phyloP scores from a whole-genome alignment of 495 filamentous ascomycete species.

The Trichoderma parareesei region DNA sequence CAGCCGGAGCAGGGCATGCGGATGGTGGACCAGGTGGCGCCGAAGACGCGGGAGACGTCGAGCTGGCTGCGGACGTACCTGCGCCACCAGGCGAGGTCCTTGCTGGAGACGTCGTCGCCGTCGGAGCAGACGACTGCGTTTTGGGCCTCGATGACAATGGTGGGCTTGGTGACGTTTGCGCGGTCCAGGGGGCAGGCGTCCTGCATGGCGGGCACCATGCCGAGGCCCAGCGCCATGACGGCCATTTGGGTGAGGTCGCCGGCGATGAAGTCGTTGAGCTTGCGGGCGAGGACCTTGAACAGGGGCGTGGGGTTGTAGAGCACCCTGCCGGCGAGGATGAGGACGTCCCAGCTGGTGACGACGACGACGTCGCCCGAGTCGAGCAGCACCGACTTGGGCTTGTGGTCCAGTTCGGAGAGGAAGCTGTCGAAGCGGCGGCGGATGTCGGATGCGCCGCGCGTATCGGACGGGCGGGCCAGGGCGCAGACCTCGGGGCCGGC shows the following conservation, averaged over 20 bases:
- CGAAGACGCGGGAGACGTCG: slow-evolving; percentile 38
- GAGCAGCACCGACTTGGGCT: slow-evolving; percentile 18
- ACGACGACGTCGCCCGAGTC: slow-evolving; percentile 31
- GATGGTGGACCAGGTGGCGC: slow-evolving; percentile 48
- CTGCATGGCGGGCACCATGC: slow-evolving; percentile 7
- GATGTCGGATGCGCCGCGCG: slow-evolving; percentile 31
- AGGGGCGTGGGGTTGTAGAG: slow-evolving; percentile 16
- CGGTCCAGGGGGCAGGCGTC: slow-evolving; percentile 13
- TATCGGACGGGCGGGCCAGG: slow-evolving; percentile 28
- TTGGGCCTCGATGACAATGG: not conserved
- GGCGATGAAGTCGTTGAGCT: not conserved
- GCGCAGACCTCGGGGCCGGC: slow-evolving; percentile 32
- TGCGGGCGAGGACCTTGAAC: slow-evolving; percentile 19
- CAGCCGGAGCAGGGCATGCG: slow-evolving; percentile 46
- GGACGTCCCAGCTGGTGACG: slow-evolving; percentile 37
- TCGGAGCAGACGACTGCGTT: slow-evolving; percentile 53
- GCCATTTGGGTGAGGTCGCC: not conserved
- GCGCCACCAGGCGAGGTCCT: slow-evolving; percentile 29
- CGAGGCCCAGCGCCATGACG: not conserved
- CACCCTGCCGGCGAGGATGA: slow-evolving; percentile 18
- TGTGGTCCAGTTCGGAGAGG: slow-evolving; percentile 14
- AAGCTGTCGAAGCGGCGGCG: slow-evolving; percentile 31
- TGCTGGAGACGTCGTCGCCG: slow-evolving; percentile 28
- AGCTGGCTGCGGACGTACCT: slow-evolving; percentile 31
- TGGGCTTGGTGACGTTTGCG: not conserved